Evolutionary conservation across 2,329 filamentous ascomycete genomes (phyloP), one percentile per base, ranked within the genome.

Genomic region (Fusarium nanum): DNA sequence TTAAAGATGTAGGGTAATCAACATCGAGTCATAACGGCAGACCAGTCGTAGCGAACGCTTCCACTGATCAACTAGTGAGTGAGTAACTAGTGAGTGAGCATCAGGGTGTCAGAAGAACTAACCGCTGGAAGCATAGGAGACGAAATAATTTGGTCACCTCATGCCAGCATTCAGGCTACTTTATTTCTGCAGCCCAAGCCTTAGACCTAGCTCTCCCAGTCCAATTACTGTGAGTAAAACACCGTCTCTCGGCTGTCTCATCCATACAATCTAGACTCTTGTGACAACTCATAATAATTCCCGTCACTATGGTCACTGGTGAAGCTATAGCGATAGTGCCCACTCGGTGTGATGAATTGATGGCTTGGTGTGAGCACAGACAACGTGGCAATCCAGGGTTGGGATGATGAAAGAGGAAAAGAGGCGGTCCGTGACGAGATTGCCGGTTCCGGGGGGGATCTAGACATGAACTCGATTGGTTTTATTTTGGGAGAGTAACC

Each of bases 301-400:
- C 32, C 32, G 32, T 37, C 32, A n/a, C 32, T 37, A 3, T 37
- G 16, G 32, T n/a, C 32, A 37, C 32, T 41, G 22, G 12, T 41
- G 14, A 18, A 41, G 18, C n/a, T 5, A 27, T 46, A 40, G 13
- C n/a, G 45, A 27, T 23, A 9, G 42, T 40, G 25, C 14, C 55
- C 59, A 60, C 66, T 49, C 42, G 25, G 20, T 30, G 28, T 30
- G 12, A 14, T 30, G 12, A 30, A 30, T 13, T 25, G 28, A 47
- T 62, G 27, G n/a, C 23, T 25, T 37, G 41, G 28, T 50, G 62
- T 53, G 62, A 60, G 67, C 62, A 62, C 55, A 45, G 49, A 73
- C 72, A 76, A 76, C 74, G 72, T 76, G 75, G 74, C 71, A 55
- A 64, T 46, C 64, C 56, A 53, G 74, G 74, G 71, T 68, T 68